Conservation (phyloP, 192 early-diverging fungal genomes). For the Coemansia guatemalensis region DNA sequence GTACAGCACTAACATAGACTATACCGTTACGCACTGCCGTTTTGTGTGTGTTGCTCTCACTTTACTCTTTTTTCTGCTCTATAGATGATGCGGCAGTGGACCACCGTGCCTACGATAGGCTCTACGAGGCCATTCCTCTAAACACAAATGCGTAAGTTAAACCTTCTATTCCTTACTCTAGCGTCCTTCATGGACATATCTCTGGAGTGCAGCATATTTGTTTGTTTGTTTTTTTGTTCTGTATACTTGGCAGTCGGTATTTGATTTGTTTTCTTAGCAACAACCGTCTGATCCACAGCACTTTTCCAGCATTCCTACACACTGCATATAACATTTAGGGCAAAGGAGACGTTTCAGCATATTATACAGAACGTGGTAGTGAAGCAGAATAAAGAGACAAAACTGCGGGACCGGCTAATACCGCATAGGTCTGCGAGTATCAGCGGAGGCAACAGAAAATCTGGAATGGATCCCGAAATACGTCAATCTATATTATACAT, state of each 20-base stretch:
- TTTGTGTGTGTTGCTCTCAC: background rate
- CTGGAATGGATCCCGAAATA: constrained; percentile 15
- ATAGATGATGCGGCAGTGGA: constrained; percentile 43
- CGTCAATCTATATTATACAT: constrained; percentile 31
- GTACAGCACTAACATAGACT: no score
- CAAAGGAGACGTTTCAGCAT: constrained; percentile 32
- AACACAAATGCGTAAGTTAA: constrained; percentile 43
- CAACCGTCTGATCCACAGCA: no score
- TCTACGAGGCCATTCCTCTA: constrained; percentile 35
- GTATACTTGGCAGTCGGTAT: no score
- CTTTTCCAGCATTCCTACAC: background rate
- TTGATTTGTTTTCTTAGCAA: no score
- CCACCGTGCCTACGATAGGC: constrained; percentile 26
- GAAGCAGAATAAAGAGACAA: constrained; percentile 23
- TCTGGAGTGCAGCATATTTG: background rate
- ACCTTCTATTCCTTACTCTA: background rate
- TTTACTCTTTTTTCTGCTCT: constrained; percentile 4
- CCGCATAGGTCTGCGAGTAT: constrained; percentile 7
- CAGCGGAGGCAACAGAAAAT: background rate
- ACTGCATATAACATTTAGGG: constrained; percentile 15
- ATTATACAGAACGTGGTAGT: constrained; percentile 32
- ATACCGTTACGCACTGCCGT: background rate
- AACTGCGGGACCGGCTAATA: constrained; percentile 34
- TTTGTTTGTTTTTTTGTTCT: constrained; percentile 3
- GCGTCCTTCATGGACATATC: background rate